phyloP scores from a whole-genome alignment of 163 green algal species.

The Chlorella variabilis region DNA sequence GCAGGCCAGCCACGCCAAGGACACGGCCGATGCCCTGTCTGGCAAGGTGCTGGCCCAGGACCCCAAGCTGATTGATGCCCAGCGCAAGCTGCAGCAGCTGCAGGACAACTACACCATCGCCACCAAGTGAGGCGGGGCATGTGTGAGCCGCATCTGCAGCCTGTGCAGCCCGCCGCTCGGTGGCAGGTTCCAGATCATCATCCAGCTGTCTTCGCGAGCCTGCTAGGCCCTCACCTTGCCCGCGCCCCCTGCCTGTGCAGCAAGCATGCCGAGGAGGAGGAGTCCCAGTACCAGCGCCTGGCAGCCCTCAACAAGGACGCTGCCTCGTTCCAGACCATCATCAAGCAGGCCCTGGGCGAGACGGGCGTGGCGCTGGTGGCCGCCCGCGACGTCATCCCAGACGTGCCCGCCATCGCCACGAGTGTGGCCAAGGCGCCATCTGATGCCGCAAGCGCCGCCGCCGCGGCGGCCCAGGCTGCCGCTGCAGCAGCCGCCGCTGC shows the following conservation, averaged over 20 bases:
- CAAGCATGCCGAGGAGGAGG: conserved; percentile 7
- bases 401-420: neutral
- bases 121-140: too few relatives aligned
- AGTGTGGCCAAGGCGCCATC: neutral
- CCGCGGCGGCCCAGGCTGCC: neutral
- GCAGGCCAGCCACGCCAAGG: neutral
- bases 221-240: too few relatives aligned
- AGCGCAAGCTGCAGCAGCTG: conserved; percentile 13
- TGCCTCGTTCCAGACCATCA: neutral
- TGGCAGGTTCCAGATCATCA: too few relatives aligned
- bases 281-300: neutral
- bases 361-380: neutral
- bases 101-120: conserved; percentile 2
- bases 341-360: neutral
- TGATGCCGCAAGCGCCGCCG: neutral
- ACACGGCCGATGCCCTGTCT: neutral
- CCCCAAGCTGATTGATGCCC: neutral
- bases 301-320: conserved; percentile 1
- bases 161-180: too few relatives aligned
- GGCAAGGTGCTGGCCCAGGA: conserved; percentile 10
- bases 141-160: too few relatives aligned
- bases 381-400: neutral
- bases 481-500: neutral
- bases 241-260: too few relatives aligned
- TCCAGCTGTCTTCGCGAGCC: too few relatives aligned